A percentile compares a stretch with the other conserved stretches of the same genome.
Conservation (phyloP, 1,284 basidiomycete species). For the Papiliotrema nemorosa region DNA sequence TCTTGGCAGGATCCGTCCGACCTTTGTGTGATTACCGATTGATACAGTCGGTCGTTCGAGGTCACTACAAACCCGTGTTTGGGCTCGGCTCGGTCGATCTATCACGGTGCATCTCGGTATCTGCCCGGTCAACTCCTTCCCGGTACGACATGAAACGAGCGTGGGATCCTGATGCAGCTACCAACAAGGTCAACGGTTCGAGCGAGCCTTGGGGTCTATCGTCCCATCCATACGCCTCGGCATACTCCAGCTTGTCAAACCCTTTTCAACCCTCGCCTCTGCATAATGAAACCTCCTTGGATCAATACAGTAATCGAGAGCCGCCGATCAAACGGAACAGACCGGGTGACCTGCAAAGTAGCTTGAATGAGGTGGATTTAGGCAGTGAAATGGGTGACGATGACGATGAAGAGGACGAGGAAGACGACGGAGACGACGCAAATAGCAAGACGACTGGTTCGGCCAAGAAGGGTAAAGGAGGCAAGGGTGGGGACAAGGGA, state of each 20-base stretch:
- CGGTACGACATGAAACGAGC: constrained; percentile 5
- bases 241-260: constrained; percentile 35
- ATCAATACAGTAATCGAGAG: neutral
- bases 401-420: constrained; percentile 32
- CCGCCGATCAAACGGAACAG: constrained; percentile 18
- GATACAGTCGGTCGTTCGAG: no score
- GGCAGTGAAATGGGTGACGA: constrained; percentile 26
- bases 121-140: no score
- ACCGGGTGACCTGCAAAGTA: constrained; percentile 1
- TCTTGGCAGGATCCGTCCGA: no score
- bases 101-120: no score
- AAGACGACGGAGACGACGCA: constrained; percentile 16
- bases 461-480: constrained; percentile 11
- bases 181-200: no score
- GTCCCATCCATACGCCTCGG: constrained; percentile 41
- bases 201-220: constrained; percentile 14
- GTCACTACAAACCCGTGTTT: no score
- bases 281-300: constrained; percentile 13
- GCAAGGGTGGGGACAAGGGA: constrained; percentile 35
- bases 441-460: constrained; percentile 8
- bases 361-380: neutral
- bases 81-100: no score
- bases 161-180: neutral
- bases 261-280: constrained; percentile 28
- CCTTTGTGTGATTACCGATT: no score